Evolutionary conservation across 257 asterid genomes (phyloP).

Genomic region (Salvia miltiorrhiza): DNA sequence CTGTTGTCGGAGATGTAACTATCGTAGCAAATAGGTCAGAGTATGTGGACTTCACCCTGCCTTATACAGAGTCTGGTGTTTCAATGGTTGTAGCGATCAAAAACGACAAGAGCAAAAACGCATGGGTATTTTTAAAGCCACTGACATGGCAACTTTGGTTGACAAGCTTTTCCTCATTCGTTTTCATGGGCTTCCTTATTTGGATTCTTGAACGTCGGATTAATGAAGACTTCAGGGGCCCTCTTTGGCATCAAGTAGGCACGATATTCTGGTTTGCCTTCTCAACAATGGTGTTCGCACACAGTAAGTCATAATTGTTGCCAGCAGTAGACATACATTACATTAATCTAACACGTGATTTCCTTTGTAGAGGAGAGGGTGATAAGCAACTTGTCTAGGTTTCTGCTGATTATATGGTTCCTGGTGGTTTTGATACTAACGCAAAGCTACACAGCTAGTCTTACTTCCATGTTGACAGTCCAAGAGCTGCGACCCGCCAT

Average conservation of each 20-base stretch:
- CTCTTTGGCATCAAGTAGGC: conserved; percentile 43
- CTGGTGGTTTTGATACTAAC: conserved; percentile 48
- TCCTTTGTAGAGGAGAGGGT: conserved; percentile 34
- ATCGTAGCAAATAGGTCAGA: conserved; percentile 33
- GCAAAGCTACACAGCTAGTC: conserved; percentile 42
- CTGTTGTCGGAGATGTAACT: conserved; percentile 37
- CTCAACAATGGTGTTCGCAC: conserved; percentile 55
- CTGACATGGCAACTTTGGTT: conserved; percentile 38
- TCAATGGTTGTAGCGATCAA: conserved; percentile 32
- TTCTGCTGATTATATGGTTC: conserved; percentile 38
- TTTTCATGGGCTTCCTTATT: conserved; percentile 26
- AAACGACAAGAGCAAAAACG: conserved; percentile 20
- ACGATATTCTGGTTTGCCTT: conserved; percentile 49
- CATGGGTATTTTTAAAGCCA: conserved; percentile 40
- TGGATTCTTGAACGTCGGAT: conserved; percentile 40
- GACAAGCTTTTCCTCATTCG: conserved; percentile 29
- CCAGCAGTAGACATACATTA: background rate
- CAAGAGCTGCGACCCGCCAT: conserved; percentile 31
- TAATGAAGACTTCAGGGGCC: conserved; percentile 38
- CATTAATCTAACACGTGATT: background rate
- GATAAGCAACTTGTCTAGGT: conserved; percentile 29
- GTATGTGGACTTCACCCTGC: conserved; percentile 40
- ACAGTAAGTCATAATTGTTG: conserved; percentile 27
- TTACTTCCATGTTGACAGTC: conserved; percentile 37
- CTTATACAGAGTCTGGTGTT: conserved; percentile 34